These are phyloP conservation scores for Brassica cretica DNA, from an alignment of 345 rosid species.

Conservation along the genomic window DNA sequence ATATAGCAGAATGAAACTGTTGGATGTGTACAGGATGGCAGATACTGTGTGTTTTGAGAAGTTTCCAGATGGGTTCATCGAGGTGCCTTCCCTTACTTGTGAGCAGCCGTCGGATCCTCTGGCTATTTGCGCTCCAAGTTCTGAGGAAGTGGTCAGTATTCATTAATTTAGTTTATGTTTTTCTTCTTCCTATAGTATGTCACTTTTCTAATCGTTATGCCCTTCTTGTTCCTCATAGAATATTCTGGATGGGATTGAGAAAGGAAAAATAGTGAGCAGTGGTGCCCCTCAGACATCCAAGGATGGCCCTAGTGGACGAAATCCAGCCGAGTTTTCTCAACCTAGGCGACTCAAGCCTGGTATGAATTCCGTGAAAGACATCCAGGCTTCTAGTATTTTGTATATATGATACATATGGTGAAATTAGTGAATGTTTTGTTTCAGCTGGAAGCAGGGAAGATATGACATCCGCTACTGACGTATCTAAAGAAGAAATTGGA, in stretches of 20 bases:
- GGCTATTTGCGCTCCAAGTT: conserved; percentile 68
- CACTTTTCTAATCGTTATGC: conserved; percentile 24
- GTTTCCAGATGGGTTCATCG: conserved; percentile 55
- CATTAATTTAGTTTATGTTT: not conserved
- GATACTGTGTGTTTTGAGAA: conserved; percentile 49
- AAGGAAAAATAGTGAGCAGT: conserved; percentile 78
- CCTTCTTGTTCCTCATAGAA: conserved; percentile 43
- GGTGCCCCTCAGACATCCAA: conserved; percentile 76
- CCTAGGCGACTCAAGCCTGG: conserved; percentile 67
- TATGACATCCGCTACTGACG: conserved; percentile 46
- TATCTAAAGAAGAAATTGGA: conserved; percentile 47
- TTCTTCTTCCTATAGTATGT: conserved; percentile 23
- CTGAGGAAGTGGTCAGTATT: conserved; percentile 74
- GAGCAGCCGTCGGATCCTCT: conserved; percentile 75
- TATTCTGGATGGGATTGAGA: conserved; percentile 76
- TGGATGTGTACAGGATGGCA: conserved; percentile 68
- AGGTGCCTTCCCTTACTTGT: conserved; percentile 71
- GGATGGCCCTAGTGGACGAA: conserved; percentile 63
- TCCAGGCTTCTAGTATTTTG: conserved; percentile 12
- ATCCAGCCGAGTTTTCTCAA: conserved; percentile 48
- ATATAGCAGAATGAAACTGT: conserved; percentile 78
- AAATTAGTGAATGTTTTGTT: conserved; percentile 38
- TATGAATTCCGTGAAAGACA: conserved; percentile 39
- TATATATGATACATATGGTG: conserved; percentile 8
- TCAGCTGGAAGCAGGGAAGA: conserved; percentile 75